phyloP scores from a whole-genome alignment of 2,329 filamentous ascomycete species.

The Nothophoma quercina region DNA sequence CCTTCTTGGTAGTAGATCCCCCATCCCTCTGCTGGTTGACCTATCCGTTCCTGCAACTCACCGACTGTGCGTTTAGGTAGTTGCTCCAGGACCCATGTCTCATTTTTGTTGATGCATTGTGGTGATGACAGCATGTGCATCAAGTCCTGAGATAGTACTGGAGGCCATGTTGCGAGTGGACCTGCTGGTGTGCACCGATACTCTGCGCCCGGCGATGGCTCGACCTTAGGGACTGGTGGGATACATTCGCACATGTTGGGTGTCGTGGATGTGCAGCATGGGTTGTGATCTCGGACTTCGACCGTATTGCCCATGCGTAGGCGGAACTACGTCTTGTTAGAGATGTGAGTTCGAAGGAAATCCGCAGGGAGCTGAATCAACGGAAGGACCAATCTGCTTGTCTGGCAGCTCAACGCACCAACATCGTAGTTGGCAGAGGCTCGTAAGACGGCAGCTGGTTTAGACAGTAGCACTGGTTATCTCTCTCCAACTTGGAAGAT shows the following conservation, averaged over 20 bases:
- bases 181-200: conserved; percentile 31
- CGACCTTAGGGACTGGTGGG: conserved; percentile 26
- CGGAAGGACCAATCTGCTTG: too few relatives aligned
- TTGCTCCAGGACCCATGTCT: conserved; percentile 30
- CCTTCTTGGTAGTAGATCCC: conserved; percentile 34
- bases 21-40: conserved; percentile 34
- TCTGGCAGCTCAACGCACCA: too few relatives aligned
- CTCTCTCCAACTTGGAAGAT: too few relatives aligned
- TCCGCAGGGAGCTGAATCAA: too few relatives aligned
- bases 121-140: not conserved
- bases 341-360: too few relatives aligned
- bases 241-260: conserved; percentile 28
- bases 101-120: conserved; percentile 10
- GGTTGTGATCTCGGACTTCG: conserved; percentile 26
- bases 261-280: conserved; percentile 17
- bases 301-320: conserved; percentile 29
- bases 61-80: conserved; percentile 32
- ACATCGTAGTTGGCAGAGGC: too few relatives aligned
- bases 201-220: conserved; percentile 28
- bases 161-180: not conserved
- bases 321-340: too few relatives aligned
- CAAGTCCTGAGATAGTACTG: not conserved
- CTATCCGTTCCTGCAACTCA: conserved; percentile 21
- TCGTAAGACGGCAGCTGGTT: too few relatives aligned
- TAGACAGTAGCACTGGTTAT: too few relatives aligned